A percentile compares a stretch with the other conserved stretches of the same genome.
These are phyloP conservation scores for Trichoderma arundinaceum DNA, from an alignment of 2,329 filamentous ascomycete species.

Conservation along the genomic window DNA sequence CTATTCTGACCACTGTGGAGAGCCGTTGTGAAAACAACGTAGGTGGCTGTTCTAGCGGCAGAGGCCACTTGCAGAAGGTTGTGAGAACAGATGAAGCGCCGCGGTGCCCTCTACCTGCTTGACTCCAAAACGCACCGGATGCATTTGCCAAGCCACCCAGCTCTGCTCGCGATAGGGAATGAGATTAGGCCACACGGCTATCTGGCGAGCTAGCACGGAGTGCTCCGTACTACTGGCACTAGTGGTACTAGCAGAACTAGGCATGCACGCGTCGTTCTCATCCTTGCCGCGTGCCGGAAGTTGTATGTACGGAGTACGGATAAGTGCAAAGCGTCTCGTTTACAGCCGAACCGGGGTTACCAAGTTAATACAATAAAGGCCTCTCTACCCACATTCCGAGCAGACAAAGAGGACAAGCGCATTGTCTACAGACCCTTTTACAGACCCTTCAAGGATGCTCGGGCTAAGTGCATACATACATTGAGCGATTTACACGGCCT, in stretches of 20 bases:
- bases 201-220: constrained; percentile 28
- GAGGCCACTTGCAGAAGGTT: not conserved
- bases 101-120: not conserved
- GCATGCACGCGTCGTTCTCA: constrained; percentile 9
- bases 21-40: not conserved
- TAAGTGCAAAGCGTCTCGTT: not conserved
- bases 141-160: constrained; percentile 8
- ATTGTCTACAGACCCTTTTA: not conserved
- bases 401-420: constrained; percentile 9
- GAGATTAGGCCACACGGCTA: constrained; percentile 28
- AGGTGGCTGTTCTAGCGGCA: constrained; percentile 1
- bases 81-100: not conserved
- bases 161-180: constrained; percentile 6
- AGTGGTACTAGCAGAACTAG: not conserved
- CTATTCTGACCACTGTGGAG: not conserved
- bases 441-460: constrained; percentile 8
- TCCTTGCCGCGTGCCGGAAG: constrained; percentile 18
- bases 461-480: not conserved
- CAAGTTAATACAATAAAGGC: not conserved
- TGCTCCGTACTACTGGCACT: constrained; percentile 26
- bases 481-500: constrained; percentile 29
- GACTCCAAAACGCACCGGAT: not conserved
- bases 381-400: constrained; percentile 14
- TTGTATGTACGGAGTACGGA: constrained; percentile 17
- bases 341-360: constrained; percentile 19